Evolutionary conservation across 2,329 filamentous ascomycete species (phyloP).

Genomic region (Lachnellula arida): DNA sequence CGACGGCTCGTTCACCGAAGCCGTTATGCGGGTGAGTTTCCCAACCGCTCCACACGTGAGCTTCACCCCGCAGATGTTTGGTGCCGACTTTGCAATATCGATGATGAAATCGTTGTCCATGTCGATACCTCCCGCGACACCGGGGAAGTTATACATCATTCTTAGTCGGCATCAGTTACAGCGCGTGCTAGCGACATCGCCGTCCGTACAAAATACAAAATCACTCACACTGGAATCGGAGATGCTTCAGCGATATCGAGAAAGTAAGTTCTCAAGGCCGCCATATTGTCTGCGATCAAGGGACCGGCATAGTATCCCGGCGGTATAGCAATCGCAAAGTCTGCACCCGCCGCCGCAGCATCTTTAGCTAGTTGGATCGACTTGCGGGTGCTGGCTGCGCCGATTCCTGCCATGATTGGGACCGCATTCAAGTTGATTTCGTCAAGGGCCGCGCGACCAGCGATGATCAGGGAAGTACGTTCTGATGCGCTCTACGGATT

Average conservation of each 20-base stretch:
- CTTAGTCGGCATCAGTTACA: constrained; percentile 2
- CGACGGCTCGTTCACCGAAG: constrained; percentile 11
- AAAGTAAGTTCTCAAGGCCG: constrained; percentile 21
- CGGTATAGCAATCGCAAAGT: constrained; percentile 15
- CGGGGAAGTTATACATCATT: constrained; percentile 27
- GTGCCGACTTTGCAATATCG: constrained; percentile 15
- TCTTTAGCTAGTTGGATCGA: constrained; percentile 35
- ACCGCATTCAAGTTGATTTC: constrained; percentile 34
- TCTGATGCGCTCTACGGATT: constrained; percentile 24
- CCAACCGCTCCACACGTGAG: constrained; percentile 22
- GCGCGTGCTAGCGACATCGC: not conserved
- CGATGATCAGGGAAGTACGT: constrained; percentile 38
- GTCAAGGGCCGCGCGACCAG: constrained; percentile 35
- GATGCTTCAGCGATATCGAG: constrained; percentile 20
- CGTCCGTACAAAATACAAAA: not conserved
- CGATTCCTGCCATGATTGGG: constrained; percentile 43
- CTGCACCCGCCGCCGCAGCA: constrained; percentile 36
- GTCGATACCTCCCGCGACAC: constrained; percentile 19
- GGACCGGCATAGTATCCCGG: constrained; percentile 17
- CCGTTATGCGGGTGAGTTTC: constrained; percentile 21
- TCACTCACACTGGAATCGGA: constrained; percentile 20
- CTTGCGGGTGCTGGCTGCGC: constrained; percentile 35
- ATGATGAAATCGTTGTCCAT: constrained; percentile 23
- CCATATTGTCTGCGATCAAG: constrained; percentile 8
- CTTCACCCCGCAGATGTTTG: constrained; percentile 25